phyloP scores from a whole-genome alignment of 768 basidiomycete species.

The Pholiota conissans region DNA sequence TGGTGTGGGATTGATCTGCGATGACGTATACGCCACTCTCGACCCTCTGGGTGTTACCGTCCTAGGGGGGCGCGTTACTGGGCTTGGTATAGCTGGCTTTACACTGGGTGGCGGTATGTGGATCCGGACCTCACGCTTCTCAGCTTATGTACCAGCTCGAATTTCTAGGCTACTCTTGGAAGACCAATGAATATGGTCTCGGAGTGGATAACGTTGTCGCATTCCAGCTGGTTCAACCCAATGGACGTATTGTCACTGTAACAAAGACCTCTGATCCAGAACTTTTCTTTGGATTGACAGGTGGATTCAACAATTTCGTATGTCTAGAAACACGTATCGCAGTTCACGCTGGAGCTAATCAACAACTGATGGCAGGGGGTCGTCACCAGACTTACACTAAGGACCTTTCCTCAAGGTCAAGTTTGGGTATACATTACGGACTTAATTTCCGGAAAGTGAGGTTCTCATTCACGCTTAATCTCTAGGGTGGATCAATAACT shows the following conservation, averaged over 20 bases:
- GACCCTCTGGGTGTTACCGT: constrained; percentile 49
- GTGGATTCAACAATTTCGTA: constrained; percentile 8
- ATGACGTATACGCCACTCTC: constrained; percentile 58
- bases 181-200: constrained; percentile 45
- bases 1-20: constrained; percentile 57
- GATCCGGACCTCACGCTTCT: neutral
- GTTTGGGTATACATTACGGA: constrained; percentile 20
- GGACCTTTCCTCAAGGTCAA: constrained; percentile 38
- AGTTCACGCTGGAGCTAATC: neutral
- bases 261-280: constrained; percentile 4
- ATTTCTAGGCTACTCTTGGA: constrained; percentile 59
- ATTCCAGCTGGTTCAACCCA: constrained; percentile 6
- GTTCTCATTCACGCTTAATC: neutral
- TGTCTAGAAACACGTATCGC: neutral
- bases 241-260: constrained; percentile 6
- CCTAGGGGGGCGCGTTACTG: constrained; percentile 57
- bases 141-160: neutral
- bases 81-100: constrained; percentile 61
- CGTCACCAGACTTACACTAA: constrained; percentile 47
- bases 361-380: constrained; percentile 33
- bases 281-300: constrained; percentile 7
- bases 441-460: neutral
- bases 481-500: neutral
- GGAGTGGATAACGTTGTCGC: constrained; percentile 7
- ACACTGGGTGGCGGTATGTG: constrained; percentile 57